Base-by-base conservation (phyloP, 495 filamentous ascomycete genomes). In the Penicillium macrosclerotiorum region DNA sequence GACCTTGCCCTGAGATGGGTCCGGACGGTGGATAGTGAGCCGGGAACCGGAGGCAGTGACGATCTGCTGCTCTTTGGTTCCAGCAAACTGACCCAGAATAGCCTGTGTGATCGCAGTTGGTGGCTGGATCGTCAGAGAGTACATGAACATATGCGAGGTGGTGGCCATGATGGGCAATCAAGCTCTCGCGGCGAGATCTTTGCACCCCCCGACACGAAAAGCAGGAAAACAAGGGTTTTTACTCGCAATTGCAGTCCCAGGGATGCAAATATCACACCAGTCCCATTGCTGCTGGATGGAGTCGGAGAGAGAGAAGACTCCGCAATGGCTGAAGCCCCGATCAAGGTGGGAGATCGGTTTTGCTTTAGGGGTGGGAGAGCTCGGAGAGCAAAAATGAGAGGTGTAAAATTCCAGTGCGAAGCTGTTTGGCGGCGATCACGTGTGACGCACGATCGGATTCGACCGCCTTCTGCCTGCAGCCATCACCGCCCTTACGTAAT, bases 131-230 rank as follows among this genome's bases (percentile, higher is more conserved):
- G 94, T 96, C 64, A 97, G 74, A 36, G 88, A 90, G 74, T 97
- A 97, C 77, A 97, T 84, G 64, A 95, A 95, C 90, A 96, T 94
- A 60, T 88, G 89, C 54, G 90, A 95, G 32, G 90, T 95, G 48
- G 89, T 92, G 64, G 93, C 90, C 93, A 99, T 99, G 70, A 54
- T 87, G 78, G 68, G 60, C 55, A 56, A 42, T 34, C 51, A 47
- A 49, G 31, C 24, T 26, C 30, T 41, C 37, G 41, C 48, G 51
- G 47, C 37, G 46, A 51, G 45, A 45, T 42, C 27, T 42, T 41
- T 42, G 60, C 48, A 54, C 35, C 31, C 22, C 32, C 40, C 37
- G 14, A 46, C 34, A 24, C 34, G 43, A 52, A n/a, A n/a, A 54
- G 49, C 51, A 50, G 39, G 51, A 45, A 44, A 33, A 38, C 41